Percentiles rank a stretch among this genome's conserved stretches.
phyloP scores from a whole-genome alignment of 495 filamentous ascomycete genomes.

The Talaromyces proteolyticus region DNA sequence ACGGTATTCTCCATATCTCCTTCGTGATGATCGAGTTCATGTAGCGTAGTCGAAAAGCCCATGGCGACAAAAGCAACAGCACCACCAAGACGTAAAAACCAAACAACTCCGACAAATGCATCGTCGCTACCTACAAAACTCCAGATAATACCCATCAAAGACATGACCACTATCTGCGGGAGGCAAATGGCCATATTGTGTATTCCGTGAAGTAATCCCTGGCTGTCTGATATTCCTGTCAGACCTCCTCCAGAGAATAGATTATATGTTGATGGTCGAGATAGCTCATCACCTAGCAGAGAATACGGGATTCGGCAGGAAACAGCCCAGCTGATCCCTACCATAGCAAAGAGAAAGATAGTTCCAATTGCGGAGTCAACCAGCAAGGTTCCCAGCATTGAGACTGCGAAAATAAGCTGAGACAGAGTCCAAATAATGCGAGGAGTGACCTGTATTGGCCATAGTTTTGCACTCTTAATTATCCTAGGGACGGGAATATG shows the following conservation, averaged over 20 bases:
- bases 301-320: background rate
- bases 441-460: background rate
- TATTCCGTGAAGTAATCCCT: background rate
- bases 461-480: no score
- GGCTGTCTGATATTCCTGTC: background rate
- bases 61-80: background rate
- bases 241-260: background rate
- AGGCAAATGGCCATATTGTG: constrained; percentile 2
- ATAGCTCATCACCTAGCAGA: background rate
- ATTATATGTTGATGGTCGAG: background rate
- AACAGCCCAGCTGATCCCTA: constrained; percentile 1
- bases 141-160: background rate
- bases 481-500: background rate
- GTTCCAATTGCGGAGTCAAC: background rate
- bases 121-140: background rate
- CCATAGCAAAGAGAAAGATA: background rate
- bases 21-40: background rate
- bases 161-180: background rate
- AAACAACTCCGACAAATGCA: background rate
- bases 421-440: background rate
- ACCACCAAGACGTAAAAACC: background rate
- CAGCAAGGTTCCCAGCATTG: background rate
- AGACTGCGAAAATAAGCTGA: background rate
- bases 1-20: background rate
- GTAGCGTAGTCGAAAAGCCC: background rate